A percentile compares a stretch with the other conserved stretches of the same genome.
Conservation (phyloP, 108 stramenopile species). For the Aurantiochytrium sp. region DNA sequence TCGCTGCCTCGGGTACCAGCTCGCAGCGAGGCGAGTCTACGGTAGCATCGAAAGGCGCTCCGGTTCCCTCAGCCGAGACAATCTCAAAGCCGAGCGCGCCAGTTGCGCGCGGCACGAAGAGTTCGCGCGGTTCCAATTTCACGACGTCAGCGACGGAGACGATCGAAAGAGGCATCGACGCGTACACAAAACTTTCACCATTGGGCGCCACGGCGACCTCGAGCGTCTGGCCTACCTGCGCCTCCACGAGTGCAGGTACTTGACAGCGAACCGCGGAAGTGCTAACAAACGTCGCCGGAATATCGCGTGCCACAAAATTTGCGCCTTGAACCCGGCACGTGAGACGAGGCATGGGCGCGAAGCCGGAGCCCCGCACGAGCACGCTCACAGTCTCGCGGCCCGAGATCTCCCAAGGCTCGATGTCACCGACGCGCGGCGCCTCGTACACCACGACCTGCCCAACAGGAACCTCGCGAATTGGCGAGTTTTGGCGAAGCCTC, state of each 20-base stretch:
- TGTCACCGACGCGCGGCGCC: not conserved
- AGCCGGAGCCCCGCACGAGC: not conserved
- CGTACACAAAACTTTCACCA: not conserved
- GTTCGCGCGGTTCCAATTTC: not conserved
- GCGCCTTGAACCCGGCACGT: not conserved
- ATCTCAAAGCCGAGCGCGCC: not conserved
- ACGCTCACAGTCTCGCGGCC: too few relatives aligned
- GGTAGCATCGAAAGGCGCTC: too few relatives aligned
- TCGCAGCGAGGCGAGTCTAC: too few relatives aligned
- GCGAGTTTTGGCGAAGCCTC: not conserved
- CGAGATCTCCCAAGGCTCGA: not conserved
- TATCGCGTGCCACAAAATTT: not conserved
- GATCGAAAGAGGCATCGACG: not conserved
- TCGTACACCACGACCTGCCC: not conserved
- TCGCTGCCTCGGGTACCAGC: too few relatives aligned
- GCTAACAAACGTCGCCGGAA: slow-evolving; percentile 31
- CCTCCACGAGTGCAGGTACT: not conserved
- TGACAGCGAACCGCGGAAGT: not conserved
- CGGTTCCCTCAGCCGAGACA: too few relatives aligned
- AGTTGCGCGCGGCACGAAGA: not conserved
- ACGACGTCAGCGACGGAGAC: not conserved
- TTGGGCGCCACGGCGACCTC: not conserved
- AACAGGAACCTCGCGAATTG: not conserved
- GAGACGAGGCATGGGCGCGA: not conserved
- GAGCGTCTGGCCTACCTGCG: not conserved